phyloP scores from a whole-genome alignment of 1,139 yeast species.

The Suhomyces guaymorum region DNA sequence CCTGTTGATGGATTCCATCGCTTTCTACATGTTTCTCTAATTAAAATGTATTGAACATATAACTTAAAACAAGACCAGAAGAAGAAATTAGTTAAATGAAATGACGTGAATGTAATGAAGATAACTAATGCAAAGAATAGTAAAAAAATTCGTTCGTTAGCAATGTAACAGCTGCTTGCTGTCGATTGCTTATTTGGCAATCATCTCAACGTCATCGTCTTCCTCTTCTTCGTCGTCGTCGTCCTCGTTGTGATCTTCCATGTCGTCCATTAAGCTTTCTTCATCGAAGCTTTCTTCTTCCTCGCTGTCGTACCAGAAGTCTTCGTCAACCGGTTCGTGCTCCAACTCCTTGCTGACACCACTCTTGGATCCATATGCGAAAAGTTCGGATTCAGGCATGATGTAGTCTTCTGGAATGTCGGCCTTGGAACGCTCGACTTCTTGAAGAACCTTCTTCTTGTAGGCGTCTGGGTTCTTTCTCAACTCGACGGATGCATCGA shows the following conservation, averaged over 20 bases:
- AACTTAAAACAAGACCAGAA: constrained; percentile 6
- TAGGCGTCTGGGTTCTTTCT: constrained; percentile 81
- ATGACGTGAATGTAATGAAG: constrained; percentile 10
- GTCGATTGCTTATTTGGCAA: constrained; percentile 8
- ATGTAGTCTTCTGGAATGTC: constrained; percentile 85
- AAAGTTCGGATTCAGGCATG: constrained; percentile 66
- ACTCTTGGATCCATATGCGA: constrained; percentile 58
- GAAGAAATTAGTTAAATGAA: constrained; percentile 4
- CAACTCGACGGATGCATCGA: constrained; percentile 93
- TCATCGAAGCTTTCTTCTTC: constrained; percentile 55
- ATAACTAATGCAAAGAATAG: constrained; percentile 10
- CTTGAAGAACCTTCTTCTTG: constrained; percentile 73
- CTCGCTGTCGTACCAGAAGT: constrained; percentile 81
- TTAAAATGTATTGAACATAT: constrained; percentile 8
- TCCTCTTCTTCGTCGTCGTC: constrained; percentile 61
- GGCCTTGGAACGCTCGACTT: constrained; percentile 78
- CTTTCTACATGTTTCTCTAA: constrained; percentile 2
- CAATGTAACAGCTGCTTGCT: constrained; percentile 1
- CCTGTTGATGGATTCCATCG: too few species aligned
- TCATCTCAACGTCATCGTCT: constrained; percentile 40
- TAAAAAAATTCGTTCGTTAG: constrained; percentile 2
- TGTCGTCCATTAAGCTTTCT: constrained; percentile 53
- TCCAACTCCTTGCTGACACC: constrained; percentile 42
- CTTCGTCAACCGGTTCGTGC: constrained; percentile 77
- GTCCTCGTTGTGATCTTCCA: constrained; percentile 56